Evolutionary conservation across 1,284 basidiomycete species (phyloP).

Genomic region (Rhodotorula sp.): DNA sequence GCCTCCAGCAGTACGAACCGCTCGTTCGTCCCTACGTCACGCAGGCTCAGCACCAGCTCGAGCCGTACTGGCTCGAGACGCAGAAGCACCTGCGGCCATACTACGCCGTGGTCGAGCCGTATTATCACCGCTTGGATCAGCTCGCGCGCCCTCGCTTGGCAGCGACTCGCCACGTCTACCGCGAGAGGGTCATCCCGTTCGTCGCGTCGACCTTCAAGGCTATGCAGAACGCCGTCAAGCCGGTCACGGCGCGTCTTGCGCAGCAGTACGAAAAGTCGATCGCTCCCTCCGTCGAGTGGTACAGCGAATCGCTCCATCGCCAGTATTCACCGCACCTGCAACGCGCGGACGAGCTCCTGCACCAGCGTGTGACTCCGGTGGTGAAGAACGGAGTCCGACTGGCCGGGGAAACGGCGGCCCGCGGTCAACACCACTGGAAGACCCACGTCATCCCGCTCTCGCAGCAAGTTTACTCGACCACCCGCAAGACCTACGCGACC

Average conservation of each 20-base stretch:
- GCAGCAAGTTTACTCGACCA: constrained; percentile 18
- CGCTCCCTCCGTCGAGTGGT: constrained; percentile 39
- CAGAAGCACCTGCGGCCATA: constrained; percentile 18
- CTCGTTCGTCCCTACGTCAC: constrained; percentile 27
- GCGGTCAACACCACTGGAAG: constrained; percentile 33
- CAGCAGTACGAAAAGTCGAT: constrained; percentile 33
- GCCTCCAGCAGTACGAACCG: constrained; percentile 19
- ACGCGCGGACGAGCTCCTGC: neutral
- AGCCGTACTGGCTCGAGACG: constrained; percentile 29
- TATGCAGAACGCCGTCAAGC: constrained; percentile 22
- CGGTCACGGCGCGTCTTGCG: constrained; percentile 15
- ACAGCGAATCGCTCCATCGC: constrained; percentile 14
- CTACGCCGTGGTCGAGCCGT: constrained; percentile 24
- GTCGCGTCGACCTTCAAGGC: constrained; percentile 11
- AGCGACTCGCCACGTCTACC: constrained; percentile 3
- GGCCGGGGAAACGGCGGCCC: constrained; percentile 20
- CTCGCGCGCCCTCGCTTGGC: constrained; percentile 16
- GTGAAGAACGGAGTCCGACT: neutral
- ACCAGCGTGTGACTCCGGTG: neutral
- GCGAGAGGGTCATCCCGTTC: neutral
- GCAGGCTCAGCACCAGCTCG: constrained; percentile 19
- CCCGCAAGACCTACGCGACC: constrained; percentile 32
- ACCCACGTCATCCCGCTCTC: constrained; percentile 31
- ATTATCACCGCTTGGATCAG: constrained; percentile 25
- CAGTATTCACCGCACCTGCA: constrained; percentile 37